These are phyloP conservation scores for Tremellales sp. DNA, from an alignment of 1,284 basidiomycete genomes.

Conservation along the genomic window DNA sequence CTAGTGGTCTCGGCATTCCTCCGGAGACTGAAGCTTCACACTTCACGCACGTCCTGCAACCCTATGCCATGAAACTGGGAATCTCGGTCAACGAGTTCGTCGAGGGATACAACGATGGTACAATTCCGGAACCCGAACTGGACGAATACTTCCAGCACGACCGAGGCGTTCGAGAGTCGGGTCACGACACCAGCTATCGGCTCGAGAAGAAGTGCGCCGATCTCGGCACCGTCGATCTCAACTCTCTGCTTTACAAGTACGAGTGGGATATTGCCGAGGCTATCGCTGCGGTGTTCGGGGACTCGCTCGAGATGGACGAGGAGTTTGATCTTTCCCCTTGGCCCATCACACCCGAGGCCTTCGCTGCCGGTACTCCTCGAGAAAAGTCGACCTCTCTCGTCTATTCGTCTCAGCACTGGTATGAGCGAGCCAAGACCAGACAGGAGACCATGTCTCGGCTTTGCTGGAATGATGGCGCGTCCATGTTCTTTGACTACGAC, in stretches of 20 bases:
- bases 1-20: slow-evolving; percentile 91
- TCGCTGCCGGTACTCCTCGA: slow-evolving; percentile 54
- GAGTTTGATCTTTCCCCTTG: slow-evolving; percentile 88
- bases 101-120: slow-evolving; percentile 86
- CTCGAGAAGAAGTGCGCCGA: slow-evolving; percentile 92
- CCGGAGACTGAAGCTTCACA: slow-evolving; percentile 98
- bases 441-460: slow-evolving; percentile 86
- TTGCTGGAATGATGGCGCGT: slow-evolving; percentile 93
- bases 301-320: slow-evolving; percentile 83
- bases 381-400: slow-evolving; percentile 60
- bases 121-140: slow-evolving; percentile 77
- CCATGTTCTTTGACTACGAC: slow-evolving; percentile 95
- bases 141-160: slow-evolving; percentile 99
- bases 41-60: slow-evolving; percentile 95
- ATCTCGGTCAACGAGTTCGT: slow-evolving; percentile 97
- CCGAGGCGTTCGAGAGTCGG: slow-evolving; percentile 86
- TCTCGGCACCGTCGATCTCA: slow-evolving; percentile 92
- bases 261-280: slow-evolving; percentile 90
- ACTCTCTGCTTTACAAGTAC: slow-evolving; percentile 81
- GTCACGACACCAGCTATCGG: slow-evolving; percentile 96
- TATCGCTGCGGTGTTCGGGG: slow-evolving; percentile 90
- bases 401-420: slow-evolving; percentile 84
- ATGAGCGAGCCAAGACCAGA: slow-evolving; percentile 75
- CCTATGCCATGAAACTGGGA: slow-evolving; percentile 87
- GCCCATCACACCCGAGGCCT: slow-evolving; percentile 78